These are phyloP conservation scores for Colletotrichum gloeosporioides DNA, from an alignment of 2,329 filamentous ascomycete genomes.

Conservation along the genomic window DNA sequence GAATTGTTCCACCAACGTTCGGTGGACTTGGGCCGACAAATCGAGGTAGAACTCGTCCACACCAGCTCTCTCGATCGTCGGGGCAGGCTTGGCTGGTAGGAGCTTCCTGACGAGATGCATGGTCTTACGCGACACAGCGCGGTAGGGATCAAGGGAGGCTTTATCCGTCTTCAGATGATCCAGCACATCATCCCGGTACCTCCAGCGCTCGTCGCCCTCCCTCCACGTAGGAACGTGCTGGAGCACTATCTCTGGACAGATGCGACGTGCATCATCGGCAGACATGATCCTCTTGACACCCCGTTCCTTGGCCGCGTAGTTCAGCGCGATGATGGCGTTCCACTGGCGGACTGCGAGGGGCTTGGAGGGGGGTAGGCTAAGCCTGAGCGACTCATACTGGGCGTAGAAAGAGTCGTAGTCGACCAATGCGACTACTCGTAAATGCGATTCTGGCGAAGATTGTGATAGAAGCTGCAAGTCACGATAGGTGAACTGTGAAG, in stretches of 20 bases:
- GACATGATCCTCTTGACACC: neutral
- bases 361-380: constrained; percentile 16
- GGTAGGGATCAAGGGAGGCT: neutral
- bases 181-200: neutral
- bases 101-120: neutral
- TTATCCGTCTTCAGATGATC: neutral
- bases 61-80: neutral
- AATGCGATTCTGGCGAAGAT: neutral
- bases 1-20: neutral
- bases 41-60: neutral
- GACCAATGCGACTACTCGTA: neutral
- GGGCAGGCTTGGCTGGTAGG: neutral
- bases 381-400: constrained; percentile 45
- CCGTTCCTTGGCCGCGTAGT: neutral
- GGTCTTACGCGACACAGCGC: neutral
- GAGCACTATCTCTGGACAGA: neutral
- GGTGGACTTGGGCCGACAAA: neutral
- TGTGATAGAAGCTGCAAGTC: neutral
- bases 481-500: neutral
- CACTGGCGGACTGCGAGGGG: constrained; percentile 1
- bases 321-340: constrained; percentile 8
- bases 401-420: neutral
- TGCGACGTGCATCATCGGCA: neutral
- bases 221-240: neutral
- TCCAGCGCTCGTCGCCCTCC: neutral